These are phyloP conservation scores for Podospora sp. DNA, from an alignment of 495 filamentous ascomycete genomes.

Conservation along the genomic window DNA sequence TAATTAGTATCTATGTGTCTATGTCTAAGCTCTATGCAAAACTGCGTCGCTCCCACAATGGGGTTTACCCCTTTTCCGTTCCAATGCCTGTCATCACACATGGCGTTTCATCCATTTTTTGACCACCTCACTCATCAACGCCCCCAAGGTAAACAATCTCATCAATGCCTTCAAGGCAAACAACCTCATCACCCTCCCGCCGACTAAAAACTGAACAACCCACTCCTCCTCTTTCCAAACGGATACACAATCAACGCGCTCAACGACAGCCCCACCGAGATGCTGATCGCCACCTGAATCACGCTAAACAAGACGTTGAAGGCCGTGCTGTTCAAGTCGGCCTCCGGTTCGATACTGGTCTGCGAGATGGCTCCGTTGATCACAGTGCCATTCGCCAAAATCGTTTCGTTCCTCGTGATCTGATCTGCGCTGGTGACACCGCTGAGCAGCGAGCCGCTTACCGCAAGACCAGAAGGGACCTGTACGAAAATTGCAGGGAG, in stretches of 20 bases:
- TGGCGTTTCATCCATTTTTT: neutral
- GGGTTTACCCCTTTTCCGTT: neutral
- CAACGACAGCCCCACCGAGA: slow-evolving; percentile 87
- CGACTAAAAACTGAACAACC: slow-evolving; percentile 80
- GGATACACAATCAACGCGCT: slow-evolving; percentile 89
- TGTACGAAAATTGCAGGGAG: slow-evolving; percentile 94
- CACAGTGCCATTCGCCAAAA: slow-evolving; percentile 32
- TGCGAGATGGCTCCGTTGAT: slow-evolving; percentile 34
- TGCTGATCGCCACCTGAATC: slow-evolving; percentile 90
- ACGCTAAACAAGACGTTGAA: slow-evolving; percentile 86
- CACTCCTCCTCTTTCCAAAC: slow-evolving; percentile 85
- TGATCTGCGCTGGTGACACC: slow-evolving; percentile 83
- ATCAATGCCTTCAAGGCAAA: too few relatives aligned
- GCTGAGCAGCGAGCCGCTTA: slow-evolving; percentile 78
- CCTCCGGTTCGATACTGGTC: neutral
- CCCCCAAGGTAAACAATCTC: too few relatives aligned
- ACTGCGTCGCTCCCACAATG: neutral
- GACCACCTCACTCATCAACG: too few relatives aligned
- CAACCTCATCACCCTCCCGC: neutral
- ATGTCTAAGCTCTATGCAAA: neutral
- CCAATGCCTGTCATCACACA: neutral
- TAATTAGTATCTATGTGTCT: neutral
- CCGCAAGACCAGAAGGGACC: slow-evolving; percentile 87
- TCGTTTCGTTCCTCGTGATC: slow-evolving; percentile 58
- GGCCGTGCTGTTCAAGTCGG: slow-evolving; percentile 63